Conservation (phyloP, 306 rosid genomes). For the Dryas alaskensis region DNA sequence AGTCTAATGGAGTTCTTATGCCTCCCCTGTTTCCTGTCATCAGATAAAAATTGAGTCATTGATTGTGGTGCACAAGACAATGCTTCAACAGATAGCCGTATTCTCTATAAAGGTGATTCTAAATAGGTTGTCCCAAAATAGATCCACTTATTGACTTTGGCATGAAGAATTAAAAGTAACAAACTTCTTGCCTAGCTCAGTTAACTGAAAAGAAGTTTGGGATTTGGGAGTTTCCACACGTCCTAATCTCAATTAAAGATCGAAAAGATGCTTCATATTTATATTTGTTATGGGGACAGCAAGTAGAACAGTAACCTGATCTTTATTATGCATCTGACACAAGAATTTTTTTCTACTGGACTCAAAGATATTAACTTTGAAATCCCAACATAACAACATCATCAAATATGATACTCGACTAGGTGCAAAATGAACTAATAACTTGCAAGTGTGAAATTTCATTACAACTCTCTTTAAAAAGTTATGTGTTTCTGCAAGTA, state of each 20-base stretch:
- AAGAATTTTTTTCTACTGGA: not conserved
- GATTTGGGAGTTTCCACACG: not conserved
- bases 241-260: not conserved
- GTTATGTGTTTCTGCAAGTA: not conserved
- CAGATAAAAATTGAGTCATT: conserved; percentile 11
- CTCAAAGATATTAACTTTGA: not conserved
- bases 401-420: not conserved
- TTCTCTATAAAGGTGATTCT: conserved; percentile 4
- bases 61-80: not conserved
- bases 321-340: not conserved
- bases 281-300: not conserved
- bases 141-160: not conserved
- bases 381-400: not conserved
- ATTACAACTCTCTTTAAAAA: not conserved
- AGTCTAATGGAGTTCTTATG: conserved; percentile 70
- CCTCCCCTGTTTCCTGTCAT: conserved; percentile 63
- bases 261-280: not conserved
- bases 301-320: not conserved
- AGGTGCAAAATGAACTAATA: not conserved
- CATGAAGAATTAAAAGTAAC: not conserved
- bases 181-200: not conserved
- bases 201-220: not conserved
- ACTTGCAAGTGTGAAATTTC: not conserved
- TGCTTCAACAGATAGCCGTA: not conserved
- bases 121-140: not conserved